Evolutionary conservation across 768 basidiomycete genomes (phyloP).

Genomic region (Naganishia vishniacii): DNA sequence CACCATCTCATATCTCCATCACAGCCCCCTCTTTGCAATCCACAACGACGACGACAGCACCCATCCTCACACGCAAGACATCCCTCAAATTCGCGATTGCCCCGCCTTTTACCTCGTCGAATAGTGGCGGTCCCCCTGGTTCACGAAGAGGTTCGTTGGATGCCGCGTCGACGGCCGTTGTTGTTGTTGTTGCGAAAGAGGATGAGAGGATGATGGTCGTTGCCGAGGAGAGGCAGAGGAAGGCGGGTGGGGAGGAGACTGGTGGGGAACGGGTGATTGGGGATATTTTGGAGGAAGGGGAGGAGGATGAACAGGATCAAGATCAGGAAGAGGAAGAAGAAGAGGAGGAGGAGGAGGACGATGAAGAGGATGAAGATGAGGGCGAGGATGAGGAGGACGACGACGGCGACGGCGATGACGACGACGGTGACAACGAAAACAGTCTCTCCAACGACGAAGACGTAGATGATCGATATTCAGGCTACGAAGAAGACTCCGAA

Average conservation of each 20-base stretch:
- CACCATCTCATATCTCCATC: too few relatives aligned
- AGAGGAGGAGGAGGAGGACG: constrained; percentile 10
- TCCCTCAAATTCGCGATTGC: constrained; percentile 11
- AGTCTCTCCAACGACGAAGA: constrained; percentile 10
- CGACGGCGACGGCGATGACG: background rate
- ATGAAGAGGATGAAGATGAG: constrained; percentile 10
- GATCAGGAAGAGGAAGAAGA: background rate
- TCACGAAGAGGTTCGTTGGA: background rate
- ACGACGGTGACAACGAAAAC: constrained; percentile 8
- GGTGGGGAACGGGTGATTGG: background rate
- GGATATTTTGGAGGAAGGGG: too few relatives aligned
- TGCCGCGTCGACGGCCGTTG: background rate
- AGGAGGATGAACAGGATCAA: background rate
- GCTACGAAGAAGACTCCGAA: constrained; percentile 30
- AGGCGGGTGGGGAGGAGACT: background rate
- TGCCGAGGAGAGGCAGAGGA: constrained; percentile 13
- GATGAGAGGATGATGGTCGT: too few relatives aligned
- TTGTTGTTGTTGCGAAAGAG: too few relatives aligned
- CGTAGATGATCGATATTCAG: constrained; percentile 17
- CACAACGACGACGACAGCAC: too few relatives aligned
- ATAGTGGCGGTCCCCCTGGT: too few relatives aligned
- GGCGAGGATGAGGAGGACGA: constrained; percentile 15
- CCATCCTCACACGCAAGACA: background rate
- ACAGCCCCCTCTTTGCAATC: too few relatives aligned
- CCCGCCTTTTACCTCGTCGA: background rate